Conservation (phyloP, 2,329 filamentous ascomycete genomes). For the Parascedosporium putredinis region DNA sequence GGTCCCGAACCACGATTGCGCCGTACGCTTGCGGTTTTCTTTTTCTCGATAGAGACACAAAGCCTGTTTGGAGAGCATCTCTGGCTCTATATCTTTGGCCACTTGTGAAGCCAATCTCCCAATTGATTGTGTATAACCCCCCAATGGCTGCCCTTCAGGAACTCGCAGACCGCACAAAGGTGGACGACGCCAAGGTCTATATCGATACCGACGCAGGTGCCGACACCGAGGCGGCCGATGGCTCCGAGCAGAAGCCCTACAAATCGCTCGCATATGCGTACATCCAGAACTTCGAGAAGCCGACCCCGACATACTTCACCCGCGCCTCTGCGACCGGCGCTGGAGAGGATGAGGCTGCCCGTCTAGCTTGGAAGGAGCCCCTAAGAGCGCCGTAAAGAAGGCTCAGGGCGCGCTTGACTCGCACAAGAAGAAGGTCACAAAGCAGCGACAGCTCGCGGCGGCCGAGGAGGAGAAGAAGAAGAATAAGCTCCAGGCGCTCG, state of each 20-base stretch:
- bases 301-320: conserved; percentile 52
- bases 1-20: too few species aligned
- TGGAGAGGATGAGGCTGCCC: conserved; percentile 52
- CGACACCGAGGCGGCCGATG: conserved; percentile 57
- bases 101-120: not conserved
- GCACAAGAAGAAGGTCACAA: conserved; percentile 75
- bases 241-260: conserved; percentile 65
- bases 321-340: conserved; percentile 56
- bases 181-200: conserved; percentile 43
- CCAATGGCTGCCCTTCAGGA: conserved; percentile 35
- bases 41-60: too few species aligned
- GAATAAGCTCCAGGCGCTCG: conserved; percentile 55
- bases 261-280: conserved; percentile 73
- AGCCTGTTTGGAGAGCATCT: not conserved
- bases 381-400: conserved; percentile 84
- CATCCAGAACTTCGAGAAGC: conserved; percentile 53
- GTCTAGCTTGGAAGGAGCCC: conserved; percentile 67
- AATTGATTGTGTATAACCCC: not conserved
- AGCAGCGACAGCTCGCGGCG: conserved; percentile 62
- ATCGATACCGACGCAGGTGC: conserved; percentile 71
- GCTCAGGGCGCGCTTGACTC: conserved; percentile 62
- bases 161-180: conserved; percentile 39
- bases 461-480: conserved; percentile 64
- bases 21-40: too few species aligned
- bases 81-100: not conserved